Evolutionary conservation across 768 basidiomycete species (phyloP).

Genomic region (Mycena metata): DNA sequence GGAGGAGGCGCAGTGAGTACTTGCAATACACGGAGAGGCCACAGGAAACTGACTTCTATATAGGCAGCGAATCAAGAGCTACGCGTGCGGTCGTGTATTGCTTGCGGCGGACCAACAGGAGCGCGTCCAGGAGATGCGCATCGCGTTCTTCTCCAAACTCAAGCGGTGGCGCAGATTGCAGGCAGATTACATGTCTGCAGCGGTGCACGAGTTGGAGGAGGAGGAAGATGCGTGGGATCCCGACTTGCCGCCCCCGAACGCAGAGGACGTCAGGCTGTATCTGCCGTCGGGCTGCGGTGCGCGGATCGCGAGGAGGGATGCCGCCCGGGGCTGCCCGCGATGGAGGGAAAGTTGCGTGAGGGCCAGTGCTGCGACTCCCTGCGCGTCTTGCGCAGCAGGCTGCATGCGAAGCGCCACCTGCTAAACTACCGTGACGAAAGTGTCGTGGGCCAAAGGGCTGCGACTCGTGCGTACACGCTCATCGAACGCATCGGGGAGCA

Average conservation of each 20-base stretch:
- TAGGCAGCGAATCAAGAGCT: slow-evolving; percentile 4
- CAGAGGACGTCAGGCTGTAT: slow-evolving; percentile 25
- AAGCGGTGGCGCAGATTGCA: slow-evolving; percentile 5
- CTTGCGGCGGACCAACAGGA: slow-evolving; percentile 4
- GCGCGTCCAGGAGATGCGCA: slow-evolving; percentile 28
- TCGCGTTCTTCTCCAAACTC: slow-evolving; percentile 13
- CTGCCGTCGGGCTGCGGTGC: slow-evolving; percentile 27
- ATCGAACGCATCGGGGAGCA: no score
- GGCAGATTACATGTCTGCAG: slow-evolving; percentile 24
- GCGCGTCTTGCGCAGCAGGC: background rate
- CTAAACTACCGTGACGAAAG: no score
- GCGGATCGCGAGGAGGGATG: background rate
- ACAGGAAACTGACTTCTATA: background rate
- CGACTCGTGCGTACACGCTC: no score
- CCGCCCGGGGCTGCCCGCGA: background rate
- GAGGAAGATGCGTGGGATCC: slow-evolving; percentile 23
- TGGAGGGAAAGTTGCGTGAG: slow-evolving; percentile 15
- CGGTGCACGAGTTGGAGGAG: background rate
- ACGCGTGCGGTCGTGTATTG: background rate
- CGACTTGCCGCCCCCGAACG: background rate
- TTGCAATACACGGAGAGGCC: background rate
- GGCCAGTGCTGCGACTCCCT: slow-evolving; percentile 20
- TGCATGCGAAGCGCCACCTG: slow-evolving; percentile 29
- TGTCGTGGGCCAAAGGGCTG: no score
- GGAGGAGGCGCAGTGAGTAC: slow-evolving; percentile 14